Evolutionary conservation across 352 stramenopile species (phyloP), one percentile per base, ranked within the genome.

Genomic region (Pythium pyrilobum): DNA sequence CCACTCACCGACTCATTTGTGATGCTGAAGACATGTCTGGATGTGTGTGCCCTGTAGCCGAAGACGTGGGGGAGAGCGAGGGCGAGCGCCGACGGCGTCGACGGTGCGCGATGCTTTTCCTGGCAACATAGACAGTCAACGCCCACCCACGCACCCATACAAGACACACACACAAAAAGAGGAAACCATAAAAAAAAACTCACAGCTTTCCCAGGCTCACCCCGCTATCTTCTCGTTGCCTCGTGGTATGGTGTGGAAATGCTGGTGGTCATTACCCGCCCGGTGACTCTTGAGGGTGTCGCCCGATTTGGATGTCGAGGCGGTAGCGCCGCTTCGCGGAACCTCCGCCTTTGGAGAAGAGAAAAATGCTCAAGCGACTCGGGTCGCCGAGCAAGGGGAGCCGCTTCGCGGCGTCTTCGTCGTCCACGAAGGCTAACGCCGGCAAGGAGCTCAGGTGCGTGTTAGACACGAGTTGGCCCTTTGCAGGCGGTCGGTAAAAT

Each of bases 281-380:
- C n/a, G n/a, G n/a, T n/a, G n/a, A n/a, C 31, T 36, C 31, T 8
- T 36, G 13, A 13, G 31, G 31, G 31, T 36, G 8, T 13, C 8
- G 31, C 13, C 31, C 13, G 31, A 13, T 8, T 36, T 36, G 31
- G n/a, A n/a, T n/a, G n/a, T n/a, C n/a, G n/a, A n/a, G n/a, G n/a
- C n/a, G n/a, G n/a, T n/a, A 4, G 20, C 34, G 38, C 18, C 38
- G n/a, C 38, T 44, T 44, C 47, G 34, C 28, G 31, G 12, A 21
- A 36, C 21, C 5, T 9, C 9, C 4, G 23, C 8, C 11, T 15
- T 39, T 36, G 8, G 31, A 36, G 18, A 32, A 40, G 7, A 33
- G 15, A 7, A 21, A 40, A n/a, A 64, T 64, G 56, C 43, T 64
- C 28, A 27, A 49, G 20, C 59, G 51, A 42, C 56, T 64, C 28